Evolutionary conservation across 306 rosid species (phyloP), one percentile per base, ranked within the genome.

Genomic region (Quillaja saponaria): DNA sequence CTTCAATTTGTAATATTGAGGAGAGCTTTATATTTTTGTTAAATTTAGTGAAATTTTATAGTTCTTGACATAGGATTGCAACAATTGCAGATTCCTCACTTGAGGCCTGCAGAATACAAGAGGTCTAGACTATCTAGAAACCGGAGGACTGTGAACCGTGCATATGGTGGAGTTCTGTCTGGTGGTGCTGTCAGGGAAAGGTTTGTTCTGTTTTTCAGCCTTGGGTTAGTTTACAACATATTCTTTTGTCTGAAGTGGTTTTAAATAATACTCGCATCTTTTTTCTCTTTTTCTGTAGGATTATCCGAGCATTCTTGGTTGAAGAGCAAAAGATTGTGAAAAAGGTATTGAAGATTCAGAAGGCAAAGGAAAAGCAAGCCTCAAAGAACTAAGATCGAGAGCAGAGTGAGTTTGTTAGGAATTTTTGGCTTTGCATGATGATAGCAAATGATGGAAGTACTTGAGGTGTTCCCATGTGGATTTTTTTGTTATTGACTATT

Each of bases 261-360:
- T 53, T 5, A 20, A 34, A 13, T n/a, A 47, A 48, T 7, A 17
- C 48, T 14, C 42, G n/a, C 31, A 14, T n/a, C 33, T 52, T 15
- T 34, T 13, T 62, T 5, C 1, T 58, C 20, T 19, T 46, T 51
- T 15, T 13, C 33, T 54, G 58, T 47, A 86, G 95, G 81, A 83
- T 86, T 28, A 81, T 86, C 21, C 74, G 87, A 6, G 87, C 95
- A 38, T 86, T 83, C 74, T 69, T 83, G 74, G 95, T 86, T 60
- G 95, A 86, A 69, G 90, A 86, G 72, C 90, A 83, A 57, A 86
- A 86, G 79, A 86, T 86, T 37, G 95, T 83, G 69, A 86, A 86
- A 47, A 86, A 86, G 84, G 90, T 86, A 3, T 77, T 86, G 84
- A 86, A 83, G 87, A 84, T 87, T 66, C 95, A 87, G 68, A 84